Evolutionary conservation across 2,329 filamentous ascomycete species (phyloP).

Genomic region (Macroventuria anomochaeta): DNA sequence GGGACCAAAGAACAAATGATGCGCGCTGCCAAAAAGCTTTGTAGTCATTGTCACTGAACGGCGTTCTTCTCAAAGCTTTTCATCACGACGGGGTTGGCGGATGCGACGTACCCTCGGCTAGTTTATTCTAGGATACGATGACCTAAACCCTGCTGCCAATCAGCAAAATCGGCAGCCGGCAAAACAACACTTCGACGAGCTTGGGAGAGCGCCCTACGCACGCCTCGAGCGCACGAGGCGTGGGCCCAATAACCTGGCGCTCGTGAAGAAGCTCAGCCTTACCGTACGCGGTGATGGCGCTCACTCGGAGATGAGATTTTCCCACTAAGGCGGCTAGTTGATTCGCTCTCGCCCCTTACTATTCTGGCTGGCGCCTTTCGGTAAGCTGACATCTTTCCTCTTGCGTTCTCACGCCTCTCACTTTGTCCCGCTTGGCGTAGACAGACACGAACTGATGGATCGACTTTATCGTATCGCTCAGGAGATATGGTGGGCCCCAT

Average conservation of each 20-base stretch:
- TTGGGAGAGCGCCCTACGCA: not conserved
- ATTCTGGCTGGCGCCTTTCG: slow-evolving; percentile 15
- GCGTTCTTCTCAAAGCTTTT: slow-evolving; percentile 14
- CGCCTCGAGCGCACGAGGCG: slow-evolving; percentile 6
- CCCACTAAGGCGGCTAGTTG: slow-evolving; percentile 14
- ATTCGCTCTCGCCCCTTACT: slow-evolving; percentile 18
- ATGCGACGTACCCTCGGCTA: slow-evolving; percentile 18
- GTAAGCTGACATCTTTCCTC: slow-evolving; percentile 15
- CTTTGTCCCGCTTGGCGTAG: slow-evolving; percentile 3
- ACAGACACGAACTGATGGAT: slow-evolving; percentile 18
- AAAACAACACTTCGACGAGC: not conserved
- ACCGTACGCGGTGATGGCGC: slow-evolving; percentile 13
- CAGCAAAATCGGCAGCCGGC: slow-evolving; percentile 19
- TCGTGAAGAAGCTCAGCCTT: slow-evolving; percentile 14
- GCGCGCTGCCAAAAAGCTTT: slow-evolving; percentile 11
- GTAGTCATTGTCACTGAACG: slow-evolving; percentile 1
- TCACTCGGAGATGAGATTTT: slow-evolving; percentile 17
- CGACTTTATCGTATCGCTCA: slow-evolving; percentile 16
- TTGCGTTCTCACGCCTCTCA: slow-evolving; percentile 8
- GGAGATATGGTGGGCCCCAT: slow-evolving; percentile 11
- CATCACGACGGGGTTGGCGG: slow-evolving; percentile 2
- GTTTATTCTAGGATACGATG: slow-evolving; percentile 18
- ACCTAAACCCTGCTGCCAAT: slow-evolving; percentile 16
- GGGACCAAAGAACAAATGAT: slow-evolving; percentile 1
- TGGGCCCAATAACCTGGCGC: slow-evolving; percentile 11